Base-by-base conservation (phyloP, 2,329 filamentous ascomycete genomes). In the Aspergillus sp. region DNA sequence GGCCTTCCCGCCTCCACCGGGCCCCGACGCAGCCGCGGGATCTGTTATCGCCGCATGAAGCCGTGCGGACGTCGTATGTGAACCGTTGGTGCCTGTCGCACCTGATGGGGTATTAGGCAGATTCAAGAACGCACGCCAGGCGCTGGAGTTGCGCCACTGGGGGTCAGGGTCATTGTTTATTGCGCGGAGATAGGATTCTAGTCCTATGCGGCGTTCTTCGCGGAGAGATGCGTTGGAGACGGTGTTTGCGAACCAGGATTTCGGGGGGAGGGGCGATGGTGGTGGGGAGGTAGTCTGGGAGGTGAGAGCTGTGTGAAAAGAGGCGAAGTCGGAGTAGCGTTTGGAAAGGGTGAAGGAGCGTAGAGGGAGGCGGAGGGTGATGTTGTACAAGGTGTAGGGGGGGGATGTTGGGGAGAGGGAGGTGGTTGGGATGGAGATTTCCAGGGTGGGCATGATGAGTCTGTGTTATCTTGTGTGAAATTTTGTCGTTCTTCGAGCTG, bases 251-350 rank as follows among this genome's bases (percentile, higher is more conserved):
- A 84, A 75, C 80, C 81, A 84, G 9, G 76, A 78, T 60, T 85
- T 85, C 0, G 70, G 61, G 1, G 82, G 82, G 0, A 84, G 69
- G 0, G 78, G 55, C 0, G 67, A 67, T 0, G 82, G 81, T 2
- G 81, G 80, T 7, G 76, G 56, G 9, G 66, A 52, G 53, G 73
- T 74, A 5, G 76, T 73, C 54, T 81, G 74, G 19, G 72, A 69
- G 30, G 68, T 67, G 5, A 84, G 70, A 2, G 71, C 64, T 3
- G 64, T 63, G 64, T 85, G 74, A 48, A 85, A 77, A 46, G 72
- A 59, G 39, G 70, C 62, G 64, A 85, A 85, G 64, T 84, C 81
- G 45, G 79, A 82, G 70, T 84, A 85, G 55, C 82, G 80, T 63
- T 84, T 84, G 41, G 72, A 73, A 47, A 82, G 65, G 39, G 74